Evolutionary conservation across 441 rosid genomes (phyloP).

Genomic region (Syzygium syzygioides): DNA sequence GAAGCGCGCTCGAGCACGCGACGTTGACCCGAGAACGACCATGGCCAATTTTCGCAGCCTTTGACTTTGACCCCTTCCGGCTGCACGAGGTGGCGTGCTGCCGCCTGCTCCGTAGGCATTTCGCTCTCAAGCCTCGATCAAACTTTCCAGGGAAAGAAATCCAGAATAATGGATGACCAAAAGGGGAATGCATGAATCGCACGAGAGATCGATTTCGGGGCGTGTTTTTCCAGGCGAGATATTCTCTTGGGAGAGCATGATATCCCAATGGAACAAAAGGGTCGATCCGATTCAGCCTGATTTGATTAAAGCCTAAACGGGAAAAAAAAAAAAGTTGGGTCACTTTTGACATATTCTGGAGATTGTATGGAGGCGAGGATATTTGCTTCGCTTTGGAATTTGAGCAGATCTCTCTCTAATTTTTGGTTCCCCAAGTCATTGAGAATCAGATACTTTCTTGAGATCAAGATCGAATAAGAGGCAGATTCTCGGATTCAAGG

Average conservation of each 20-base stretch:
- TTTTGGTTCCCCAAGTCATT: neutral
- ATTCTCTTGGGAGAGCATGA: neutral
- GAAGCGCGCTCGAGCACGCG: neutral
- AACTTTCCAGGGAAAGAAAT: neutral
- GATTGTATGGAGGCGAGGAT: neutral
- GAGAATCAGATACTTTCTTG: neutral
- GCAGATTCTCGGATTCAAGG: neutral
- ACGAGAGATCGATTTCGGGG: neutral
- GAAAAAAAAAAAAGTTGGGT: neutral
- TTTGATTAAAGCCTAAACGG: neutral
- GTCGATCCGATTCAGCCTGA: neutral
- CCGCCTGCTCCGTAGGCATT: neutral
- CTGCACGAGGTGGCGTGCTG: neutral
- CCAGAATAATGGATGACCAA: neutral
- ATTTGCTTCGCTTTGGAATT: neutral
- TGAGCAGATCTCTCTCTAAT: neutral
- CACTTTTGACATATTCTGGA: neutral
- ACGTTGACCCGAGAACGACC: neutral
- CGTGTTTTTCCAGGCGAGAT: neutral
- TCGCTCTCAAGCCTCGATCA: neutral
- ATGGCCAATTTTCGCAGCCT: neutral
- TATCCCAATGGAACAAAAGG: neutral
- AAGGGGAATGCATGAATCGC: neutral
- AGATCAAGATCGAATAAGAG: too few relatives aligned
- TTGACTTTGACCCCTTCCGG: neutral